Evolutionary conservation across 768 basidiomycete species (phyloP).

Genomic region (Lactarius hatsudake): DNA sequence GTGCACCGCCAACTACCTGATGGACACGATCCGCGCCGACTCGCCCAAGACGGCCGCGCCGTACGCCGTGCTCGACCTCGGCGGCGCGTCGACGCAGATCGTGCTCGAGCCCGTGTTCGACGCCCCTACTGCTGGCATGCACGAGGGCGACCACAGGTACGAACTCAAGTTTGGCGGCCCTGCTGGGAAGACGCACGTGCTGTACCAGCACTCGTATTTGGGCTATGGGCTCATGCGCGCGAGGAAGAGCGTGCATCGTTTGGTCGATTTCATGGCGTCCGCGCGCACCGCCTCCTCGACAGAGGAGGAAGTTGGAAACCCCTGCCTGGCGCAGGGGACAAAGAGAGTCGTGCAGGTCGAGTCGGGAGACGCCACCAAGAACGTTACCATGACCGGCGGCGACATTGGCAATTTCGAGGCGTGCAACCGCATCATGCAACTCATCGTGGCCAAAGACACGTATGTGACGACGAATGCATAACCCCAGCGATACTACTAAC

Average conservation of each 20-base stretch:
- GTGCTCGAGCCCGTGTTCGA: slow-evolving; percentile 85
- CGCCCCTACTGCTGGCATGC: slow-evolving; percentile 42
- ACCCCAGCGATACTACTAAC: background rate
- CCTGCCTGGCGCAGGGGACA: slow-evolving; percentile 75
- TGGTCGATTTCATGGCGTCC: slow-evolving; percentile 82
- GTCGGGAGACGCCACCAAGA: slow-evolving; percentile 43
- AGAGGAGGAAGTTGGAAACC: slow-evolving; percentile 54
- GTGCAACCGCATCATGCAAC: slow-evolving; percentile 77
- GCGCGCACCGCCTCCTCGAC: slow-evolving; percentile 35
- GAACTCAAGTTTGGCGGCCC: slow-evolving; percentile 65
- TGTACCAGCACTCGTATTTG: slow-evolving; percentile 98
- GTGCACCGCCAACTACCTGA: slow-evolving; percentile 94
- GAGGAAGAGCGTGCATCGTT: slow-evolving; percentile 75
- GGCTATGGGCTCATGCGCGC: slow-evolving; percentile 95
- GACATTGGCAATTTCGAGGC: slow-evolving; percentile 82
- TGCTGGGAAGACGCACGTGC: slow-evolving; percentile 51
- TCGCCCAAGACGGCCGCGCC: slow-evolving; percentile 47
- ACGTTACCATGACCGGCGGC: slow-evolving; percentile 84
- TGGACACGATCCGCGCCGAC: slow-evolving; percentile 65
- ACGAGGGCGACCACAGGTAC: slow-evolving; percentile 91
- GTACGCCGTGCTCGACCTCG: slow-evolving; percentile 92
- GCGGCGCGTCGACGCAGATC: slow-evolving; percentile 96
- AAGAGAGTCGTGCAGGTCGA: slow-evolving; percentile 61
- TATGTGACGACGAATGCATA: slow-evolving; percentile 31
- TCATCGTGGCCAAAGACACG: slow-evolving; percentile 95